phyloP scores from a whole-genome alignment of 257 asterid species.

The Solanum bulbocastanum region DNA sequence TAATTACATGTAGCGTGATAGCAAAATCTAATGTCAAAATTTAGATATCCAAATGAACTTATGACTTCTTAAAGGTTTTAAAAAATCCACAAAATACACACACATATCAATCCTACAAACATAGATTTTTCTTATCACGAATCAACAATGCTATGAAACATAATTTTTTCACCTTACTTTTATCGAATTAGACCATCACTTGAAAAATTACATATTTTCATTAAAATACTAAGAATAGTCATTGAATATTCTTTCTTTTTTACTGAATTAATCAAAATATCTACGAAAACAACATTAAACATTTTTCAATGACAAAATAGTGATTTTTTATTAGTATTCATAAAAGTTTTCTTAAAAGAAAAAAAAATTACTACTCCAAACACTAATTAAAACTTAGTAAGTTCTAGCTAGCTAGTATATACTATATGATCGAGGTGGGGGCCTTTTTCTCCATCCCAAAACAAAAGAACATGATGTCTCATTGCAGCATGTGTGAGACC shows the following conservation, averaged over 20 bases:
- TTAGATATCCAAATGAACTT: not conserved
- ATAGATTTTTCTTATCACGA: no score
- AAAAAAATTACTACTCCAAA: not conserved
- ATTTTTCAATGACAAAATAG: no score
- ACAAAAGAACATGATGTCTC: not conserved
- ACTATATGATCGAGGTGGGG: not conserved
- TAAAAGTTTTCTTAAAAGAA: not conserved
- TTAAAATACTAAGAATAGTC: no score
- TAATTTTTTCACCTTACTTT: not conserved
- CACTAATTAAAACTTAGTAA: not conserved
- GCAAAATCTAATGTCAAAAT: not conserved
- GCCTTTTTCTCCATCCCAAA: not conserved
- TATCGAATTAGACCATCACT: no score
- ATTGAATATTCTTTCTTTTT: not conserved
- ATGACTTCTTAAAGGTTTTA: not conserved
- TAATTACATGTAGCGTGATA: not conserved
- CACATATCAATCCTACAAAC: no score
- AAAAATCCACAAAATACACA: not conserved
- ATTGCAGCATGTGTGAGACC: conserved; percentile 5
- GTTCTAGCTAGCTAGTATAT: not conserved
- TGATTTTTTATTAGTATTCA: not conserved
- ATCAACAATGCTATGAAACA: no score
- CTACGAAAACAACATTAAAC: not conserved
- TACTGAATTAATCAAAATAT: not conserved
- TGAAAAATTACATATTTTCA: no score